Conservation (phyloP, 2,329 filamentous ascomycete species). For the Aureobasidium subglaciale region DNA sequence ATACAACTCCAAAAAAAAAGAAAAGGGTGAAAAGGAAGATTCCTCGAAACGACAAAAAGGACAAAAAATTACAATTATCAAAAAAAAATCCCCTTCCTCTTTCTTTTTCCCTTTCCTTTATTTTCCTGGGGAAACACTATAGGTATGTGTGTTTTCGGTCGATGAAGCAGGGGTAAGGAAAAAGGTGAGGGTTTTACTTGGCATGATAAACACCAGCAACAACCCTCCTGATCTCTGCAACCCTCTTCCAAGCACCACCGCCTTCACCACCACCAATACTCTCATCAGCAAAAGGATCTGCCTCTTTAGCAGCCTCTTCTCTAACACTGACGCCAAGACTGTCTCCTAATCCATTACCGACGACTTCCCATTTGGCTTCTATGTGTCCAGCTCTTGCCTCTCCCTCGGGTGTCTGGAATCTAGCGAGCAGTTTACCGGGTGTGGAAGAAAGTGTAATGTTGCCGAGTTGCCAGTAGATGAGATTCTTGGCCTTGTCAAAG, state of each 20-base stretch:
- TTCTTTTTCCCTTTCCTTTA: too few species aligned
- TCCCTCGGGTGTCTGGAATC: slow-evolving; percentile 63
- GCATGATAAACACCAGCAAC: slow-evolving; percentile 16
- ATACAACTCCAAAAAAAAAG: too few species aligned
- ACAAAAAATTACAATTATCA: too few species aligned
- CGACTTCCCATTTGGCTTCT: slow-evolving; percentile 75
- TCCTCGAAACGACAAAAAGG: too few species aligned
- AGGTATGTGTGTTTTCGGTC: too few species aligned
- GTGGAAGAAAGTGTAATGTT: slow-evolving; percentile 51
- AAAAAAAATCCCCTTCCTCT: too few species aligned
- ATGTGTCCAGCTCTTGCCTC: slow-evolving; percentile 66
- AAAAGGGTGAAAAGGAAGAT: too few species aligned
- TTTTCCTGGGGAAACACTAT: too few species aligned
- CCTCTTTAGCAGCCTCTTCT: slow-evolving; percentile 32
- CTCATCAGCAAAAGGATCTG: slow-evolving; percentile 27
- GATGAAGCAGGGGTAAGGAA: too few species aligned
- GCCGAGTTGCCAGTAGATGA: slow-evolving; percentile 74
- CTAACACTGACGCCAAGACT: slow-evolving; percentile 58
- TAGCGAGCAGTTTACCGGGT: slow-evolving; percentile 71
- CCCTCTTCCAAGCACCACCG: slow-evolving; percentile 12
- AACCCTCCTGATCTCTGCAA: slow-evolving; percentile 14
- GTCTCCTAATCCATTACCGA: slow-evolving; percentile 34
- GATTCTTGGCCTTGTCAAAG: slow-evolving; percentile 66
- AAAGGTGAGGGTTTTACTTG: too few species aligned
- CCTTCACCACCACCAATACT: not conserved